Conservation (phyloP, 495 filamentous ascomycete genomes). For the Hypoxylon lenormandii region DNA sequence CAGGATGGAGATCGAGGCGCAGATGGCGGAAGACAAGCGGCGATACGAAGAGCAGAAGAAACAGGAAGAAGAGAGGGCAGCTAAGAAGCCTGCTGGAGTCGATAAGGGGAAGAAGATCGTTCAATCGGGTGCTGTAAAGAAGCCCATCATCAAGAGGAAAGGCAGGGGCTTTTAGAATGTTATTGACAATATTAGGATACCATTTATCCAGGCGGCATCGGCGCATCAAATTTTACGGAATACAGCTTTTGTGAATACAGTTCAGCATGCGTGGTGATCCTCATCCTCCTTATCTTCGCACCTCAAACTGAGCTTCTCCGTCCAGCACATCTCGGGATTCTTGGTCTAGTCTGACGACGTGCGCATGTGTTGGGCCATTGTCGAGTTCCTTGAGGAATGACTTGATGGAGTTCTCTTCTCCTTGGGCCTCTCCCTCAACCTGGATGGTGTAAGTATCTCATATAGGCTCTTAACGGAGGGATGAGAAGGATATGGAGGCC, state of each 20-base stretch:
- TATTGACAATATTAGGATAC: conserved; percentile 18
- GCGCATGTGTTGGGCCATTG: conserved; percentile 73
- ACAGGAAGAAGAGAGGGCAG: conserved; percentile 58
- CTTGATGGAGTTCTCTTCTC: conserved; percentile 70
- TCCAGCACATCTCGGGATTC: conserved; percentile 70
- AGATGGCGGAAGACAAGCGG: conserved; percentile 89
- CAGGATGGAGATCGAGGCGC: conserved; percentile 93
- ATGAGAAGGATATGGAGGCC: background rate
- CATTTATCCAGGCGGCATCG: background rate
- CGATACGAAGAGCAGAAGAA: conserved; percentile 71
- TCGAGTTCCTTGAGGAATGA: conserved; percentile 80
- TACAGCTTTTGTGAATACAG: conserved; percentile 17
- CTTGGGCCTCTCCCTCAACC: conserved; percentile 94
- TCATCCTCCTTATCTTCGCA: conserved; percentile 53
- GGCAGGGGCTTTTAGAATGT: conserved; percentile 64
- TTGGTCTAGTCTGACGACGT: conserved; percentile 79
- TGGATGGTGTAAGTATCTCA: conserved; percentile 49
- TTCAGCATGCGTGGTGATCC: background rate
- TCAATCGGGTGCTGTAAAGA: conserved; percentile 69
- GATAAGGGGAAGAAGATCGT: conserved; percentile 65
- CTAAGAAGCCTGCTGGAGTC: conserved; percentile 59
- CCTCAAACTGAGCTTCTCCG: conserved; percentile 72
- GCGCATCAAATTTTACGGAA: background rate
- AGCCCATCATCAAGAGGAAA: conserved; percentile 68
- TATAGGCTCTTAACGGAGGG: background rate